These are phyloP conservation scores for Fusarium lateritium DNA, from an alignment of 2,329 filamentous ascomycete species.

Conservation along the genomic window DNA sequence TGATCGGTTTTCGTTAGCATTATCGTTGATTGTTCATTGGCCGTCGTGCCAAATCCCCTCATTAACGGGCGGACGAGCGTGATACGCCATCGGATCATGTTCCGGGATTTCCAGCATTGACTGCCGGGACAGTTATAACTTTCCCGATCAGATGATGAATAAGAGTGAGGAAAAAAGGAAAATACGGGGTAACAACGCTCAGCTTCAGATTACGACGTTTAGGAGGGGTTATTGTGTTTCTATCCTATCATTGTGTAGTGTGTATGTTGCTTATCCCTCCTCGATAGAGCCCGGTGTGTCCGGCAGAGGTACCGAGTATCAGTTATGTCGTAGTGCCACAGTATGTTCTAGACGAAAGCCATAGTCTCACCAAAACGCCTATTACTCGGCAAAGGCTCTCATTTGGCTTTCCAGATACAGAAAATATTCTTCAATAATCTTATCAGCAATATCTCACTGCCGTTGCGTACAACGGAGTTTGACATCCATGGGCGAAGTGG, in stretches of 20 bases:
- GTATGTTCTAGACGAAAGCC: not conserved
- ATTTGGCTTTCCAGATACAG: conserved; percentile 4
- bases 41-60: not conserved
- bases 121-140: conserved; percentile 14
- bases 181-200: conserved; percentile 5
- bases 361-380: no score
- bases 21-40: not conserved
- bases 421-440: not conserved
- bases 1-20: not conserved
- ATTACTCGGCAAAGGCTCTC: not conserved
- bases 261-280: conserved; percentile 21
- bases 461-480: not conserved
- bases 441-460: not conserved
- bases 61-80: not conserved
- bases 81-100: conserved; percentile 24
- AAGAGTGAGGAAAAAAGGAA: not conserved
- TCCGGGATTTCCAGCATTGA: conserved; percentile 14
- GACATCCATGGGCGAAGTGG: conserved; percentile 12
- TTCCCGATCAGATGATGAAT: conserved; percentile 42
- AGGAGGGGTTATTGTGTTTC: conserved; percentile 8
- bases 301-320: conserved; percentile 4
- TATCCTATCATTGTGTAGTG: conserved; percentile 21
- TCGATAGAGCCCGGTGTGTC: conserved; percentile 2
- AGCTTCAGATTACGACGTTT: not conserved
- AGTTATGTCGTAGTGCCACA: not conserved